Base-by-base conservation (phyloP, 345 rosid species). In the Clarkia xantiana region DNA sequence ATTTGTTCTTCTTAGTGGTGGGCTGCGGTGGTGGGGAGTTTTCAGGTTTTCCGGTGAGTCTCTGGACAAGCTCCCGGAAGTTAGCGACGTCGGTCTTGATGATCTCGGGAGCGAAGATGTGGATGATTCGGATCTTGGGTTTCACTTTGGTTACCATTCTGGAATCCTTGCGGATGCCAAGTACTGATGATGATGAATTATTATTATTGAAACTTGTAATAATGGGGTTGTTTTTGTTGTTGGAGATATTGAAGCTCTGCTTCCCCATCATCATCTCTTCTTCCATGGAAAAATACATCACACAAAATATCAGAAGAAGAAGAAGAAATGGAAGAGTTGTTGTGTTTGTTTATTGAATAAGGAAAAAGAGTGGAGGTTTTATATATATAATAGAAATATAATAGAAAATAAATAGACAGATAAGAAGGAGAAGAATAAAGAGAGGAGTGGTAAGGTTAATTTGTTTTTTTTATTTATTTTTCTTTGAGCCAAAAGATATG, bases 81-180 rank as follows among this genome's bases (percentile, higher is more conserved):
- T 72, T 65, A 11, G 58, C 64, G 5, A 53, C 69, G 57, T 72
- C 74, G 13, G 77, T 68, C 71, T 68, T 68, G 55, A 72, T 72
- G 68, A 72, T 65, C 58, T 68, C 71, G 13, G 77, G 77, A 15
- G 77, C 69, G 18, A 72, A 65, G 49, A 72, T 62, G 66, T 68
- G 77, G 55, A 68, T 72, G 44, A 72, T 65, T 16, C 77, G 65
- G 29, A 72, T 60, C 55, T 62, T 65, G n/a, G 73, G 76, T 59
- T 56, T 63, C 40, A 18, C 42, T 55, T 67, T 54, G 58, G 65
- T 47, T 14, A 62, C 42, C 13, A 43, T 43, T 29, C 55, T 61
- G 7, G 75, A 62, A 53, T 55, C 70, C 18, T 40, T 62, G 53
- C 51, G 71, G 36, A 62, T 51, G 45, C 59, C 46, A 14, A 58